Evolutionary conservation across 2,329 filamentous ascomycete genomes (phyloP), one percentile per base, ranked within the genome.

Genomic region (Ceratocystis cubensis): DNA sequence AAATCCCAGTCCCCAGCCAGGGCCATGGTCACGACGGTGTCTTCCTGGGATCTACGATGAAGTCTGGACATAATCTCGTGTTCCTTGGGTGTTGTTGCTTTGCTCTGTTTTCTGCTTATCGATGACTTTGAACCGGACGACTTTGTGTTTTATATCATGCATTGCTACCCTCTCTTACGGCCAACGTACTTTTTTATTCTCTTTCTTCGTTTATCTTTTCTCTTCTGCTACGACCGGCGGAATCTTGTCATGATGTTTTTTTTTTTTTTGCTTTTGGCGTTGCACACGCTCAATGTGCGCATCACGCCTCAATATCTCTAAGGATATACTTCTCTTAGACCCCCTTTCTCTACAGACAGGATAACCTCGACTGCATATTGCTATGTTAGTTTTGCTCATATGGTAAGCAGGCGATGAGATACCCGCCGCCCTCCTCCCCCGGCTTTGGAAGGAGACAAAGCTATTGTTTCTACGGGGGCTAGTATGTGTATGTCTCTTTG

Each of bases 41-140:
- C 69, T 69, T 67, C 67, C 65, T 70, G 67, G 66, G 70, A 69
- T 69, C 48, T 70, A 69, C 71, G 70, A 57, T 56, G 33, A 63
- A 37, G 30, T 13, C 28, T 66, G 65, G 66, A 61, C 17, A 25
- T 8, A 25, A 30, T 6, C 28, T 48, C 59, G 37, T 25, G 48
- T 44, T 22, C 45, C 37, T 65, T 25, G 37, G n/a, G 33, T 33
- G 37, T 13, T 56, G 13, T 59, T 48, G 53, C 44, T 45, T 64
- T 56, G 22, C 48, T 64, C 20, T 59, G 46, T 44, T 46, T 65
- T 50, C 62, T 64, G 20, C 30, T 48, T 30, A 41, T 41, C 37
- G 10, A 41, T 41, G 37, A 41, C 13, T 41, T 41, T 41, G 37
- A 64, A 67, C 63, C 64, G 62, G 68, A 66, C 62, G 67, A 69